Percentiles rank a stretch among this genome's conserved stretches.
These are phyloP conservation scores for Platismatia glauca DNA, from an alignment of 495 filamentous ascomycete species.

Conservation along the genomic window DNA sequence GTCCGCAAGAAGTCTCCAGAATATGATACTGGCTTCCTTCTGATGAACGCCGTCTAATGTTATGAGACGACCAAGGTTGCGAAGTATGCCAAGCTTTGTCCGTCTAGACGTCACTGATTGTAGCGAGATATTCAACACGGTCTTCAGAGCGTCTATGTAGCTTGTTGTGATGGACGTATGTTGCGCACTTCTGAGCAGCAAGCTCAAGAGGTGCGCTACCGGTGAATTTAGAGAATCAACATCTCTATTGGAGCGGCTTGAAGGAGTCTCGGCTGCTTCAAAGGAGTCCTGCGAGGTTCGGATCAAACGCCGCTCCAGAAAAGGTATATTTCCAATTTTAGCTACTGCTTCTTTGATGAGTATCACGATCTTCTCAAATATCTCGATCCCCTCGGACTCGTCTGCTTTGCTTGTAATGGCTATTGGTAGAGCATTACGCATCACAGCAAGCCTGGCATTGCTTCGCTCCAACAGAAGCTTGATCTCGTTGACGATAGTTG, in stretches of 20 bases:
- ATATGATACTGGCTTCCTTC: conserved; percentile 3
- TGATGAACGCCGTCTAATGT: neutral
- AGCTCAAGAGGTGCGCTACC: conserved; percentile 18
- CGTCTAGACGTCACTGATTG: conserved; percentile 30
- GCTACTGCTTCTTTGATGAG: conserved; percentile 54
- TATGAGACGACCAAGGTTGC: conserved; percentile 33
- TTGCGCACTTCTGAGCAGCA: conserved; percentile 12
- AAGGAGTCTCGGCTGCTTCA: conserved; percentile 43
- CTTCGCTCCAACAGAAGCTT: conserved; percentile 55
- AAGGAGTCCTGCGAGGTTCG: conserved; percentile 36
- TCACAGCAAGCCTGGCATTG: conserved; percentile 13
- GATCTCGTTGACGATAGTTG: conserved; percentile 57
- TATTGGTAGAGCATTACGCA: neutral
- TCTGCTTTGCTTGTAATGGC: conserved; percentile 7
- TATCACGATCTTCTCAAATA: conserved; percentile 47
- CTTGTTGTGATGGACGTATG: neutral
- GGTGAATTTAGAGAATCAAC: conserved; percentile 18
- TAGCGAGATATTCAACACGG: conserved; percentile 18
- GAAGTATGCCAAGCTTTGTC: conserved; percentile 38
- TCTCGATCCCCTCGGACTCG: neutral
- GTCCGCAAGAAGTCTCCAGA: conserved; percentile 36
- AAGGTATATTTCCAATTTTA: conserved; percentile 61
- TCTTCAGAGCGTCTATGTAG: conserved; percentile 9
- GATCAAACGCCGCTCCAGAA: conserved; percentile 64
- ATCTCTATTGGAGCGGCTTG: conserved; percentile 29